Conservation (phyloP, 805 yeast species). For the Cyberlindnera amylophila region DNA sequence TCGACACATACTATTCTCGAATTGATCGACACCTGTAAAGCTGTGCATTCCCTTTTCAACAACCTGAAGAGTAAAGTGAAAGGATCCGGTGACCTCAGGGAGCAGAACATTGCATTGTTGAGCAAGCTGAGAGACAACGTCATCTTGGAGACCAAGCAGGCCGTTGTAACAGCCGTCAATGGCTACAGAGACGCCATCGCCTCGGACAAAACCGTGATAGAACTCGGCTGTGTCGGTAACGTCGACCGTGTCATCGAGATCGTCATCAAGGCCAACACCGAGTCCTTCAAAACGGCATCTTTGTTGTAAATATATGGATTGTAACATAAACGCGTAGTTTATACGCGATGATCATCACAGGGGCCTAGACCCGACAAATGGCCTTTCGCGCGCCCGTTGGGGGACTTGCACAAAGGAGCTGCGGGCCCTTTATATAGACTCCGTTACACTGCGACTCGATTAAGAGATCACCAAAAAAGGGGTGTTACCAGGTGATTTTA, state of each 20-base stretch:
- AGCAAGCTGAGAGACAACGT: conserved; percentile 19
- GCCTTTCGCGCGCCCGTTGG: no score
- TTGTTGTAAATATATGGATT: no score
- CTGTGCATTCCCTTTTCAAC: conserved; percentile 16
- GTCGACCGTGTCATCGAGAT: conserved; percentile 19
- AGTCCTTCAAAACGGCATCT: conserved; percentile 17
- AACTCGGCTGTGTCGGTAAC: conserved; percentile 9
- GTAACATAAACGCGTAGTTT: no score
- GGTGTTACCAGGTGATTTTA: no score
- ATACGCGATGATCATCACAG: no score
- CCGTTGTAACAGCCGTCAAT: background rate
- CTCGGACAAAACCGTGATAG: conserved; percentile 7
- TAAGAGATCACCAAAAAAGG: no score
- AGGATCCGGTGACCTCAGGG: conserved; percentile 16
- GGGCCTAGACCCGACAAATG: no score
- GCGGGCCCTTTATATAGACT: no score
- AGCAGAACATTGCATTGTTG: conserved; percentile 14
- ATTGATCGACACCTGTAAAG: conserved; percentile 20
- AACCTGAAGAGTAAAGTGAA: conserved; percentile 3
- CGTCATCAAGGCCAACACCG: conserved; percentile 18
- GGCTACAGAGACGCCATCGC: conserved; percentile 2
- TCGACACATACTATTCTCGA: conserved; percentile 17
- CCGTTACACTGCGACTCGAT: no score
- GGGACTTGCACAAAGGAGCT: no score
- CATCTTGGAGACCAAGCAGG: conserved; percentile 11